A percentile compares a stretch with the other conserved stretches of the same genome.
phyloP scores from a whole-genome alignment of 768 basidiomycete genomes.

The Naganishia randhawae region DNA sequence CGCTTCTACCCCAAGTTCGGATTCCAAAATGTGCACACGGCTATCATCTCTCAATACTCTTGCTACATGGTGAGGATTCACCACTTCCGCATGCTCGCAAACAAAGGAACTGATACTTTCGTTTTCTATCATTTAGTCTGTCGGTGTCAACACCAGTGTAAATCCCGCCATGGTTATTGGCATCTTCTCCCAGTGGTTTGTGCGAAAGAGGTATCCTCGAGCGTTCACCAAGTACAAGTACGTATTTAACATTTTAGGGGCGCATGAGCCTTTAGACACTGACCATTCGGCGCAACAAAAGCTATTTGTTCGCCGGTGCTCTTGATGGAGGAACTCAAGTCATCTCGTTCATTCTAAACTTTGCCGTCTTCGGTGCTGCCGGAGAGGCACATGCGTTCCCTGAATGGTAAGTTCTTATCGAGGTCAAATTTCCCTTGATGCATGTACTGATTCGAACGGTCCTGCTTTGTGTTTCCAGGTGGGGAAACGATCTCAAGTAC shows the following conservation, averaged over 20 bases:
- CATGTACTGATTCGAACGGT: background rate
- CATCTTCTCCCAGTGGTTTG: constrained; percentile 40
- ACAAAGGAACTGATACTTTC: background rate
- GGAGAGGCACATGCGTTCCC: constrained; percentile 34
- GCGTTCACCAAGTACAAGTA: constrained; percentile 51
- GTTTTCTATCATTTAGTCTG: background rate
- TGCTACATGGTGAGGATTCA: constrained; percentile 30
- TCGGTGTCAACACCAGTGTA: constrained; percentile 38
- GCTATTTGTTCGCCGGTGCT: constrained; percentile 54
- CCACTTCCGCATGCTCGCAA: background rate
- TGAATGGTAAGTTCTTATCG: constrained; percentile 22
- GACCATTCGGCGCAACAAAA: constrained; percentile 19
- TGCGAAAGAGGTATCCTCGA: constrained; percentile 51
- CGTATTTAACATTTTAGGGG: background rate
- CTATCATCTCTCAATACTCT: constrained; percentile 40
- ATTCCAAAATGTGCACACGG: constrained; percentile 31
- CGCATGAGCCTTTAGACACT: constrained; percentile 31
- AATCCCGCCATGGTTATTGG: constrained; percentile 36
- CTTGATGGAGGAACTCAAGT: constrained; percentile 53
- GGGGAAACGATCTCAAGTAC: constrained; percentile 16
- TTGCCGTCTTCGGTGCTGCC: constrained; percentile 48
- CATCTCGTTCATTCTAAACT: constrained; percentile 36
- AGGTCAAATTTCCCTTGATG: background rate
- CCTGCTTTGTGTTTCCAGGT: background rate
- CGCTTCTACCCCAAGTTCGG: constrained; percentile 29